Evolutionary conservation across 441 rosid species (phyloP).

Genomic region (Breynia disticha): DNA sequence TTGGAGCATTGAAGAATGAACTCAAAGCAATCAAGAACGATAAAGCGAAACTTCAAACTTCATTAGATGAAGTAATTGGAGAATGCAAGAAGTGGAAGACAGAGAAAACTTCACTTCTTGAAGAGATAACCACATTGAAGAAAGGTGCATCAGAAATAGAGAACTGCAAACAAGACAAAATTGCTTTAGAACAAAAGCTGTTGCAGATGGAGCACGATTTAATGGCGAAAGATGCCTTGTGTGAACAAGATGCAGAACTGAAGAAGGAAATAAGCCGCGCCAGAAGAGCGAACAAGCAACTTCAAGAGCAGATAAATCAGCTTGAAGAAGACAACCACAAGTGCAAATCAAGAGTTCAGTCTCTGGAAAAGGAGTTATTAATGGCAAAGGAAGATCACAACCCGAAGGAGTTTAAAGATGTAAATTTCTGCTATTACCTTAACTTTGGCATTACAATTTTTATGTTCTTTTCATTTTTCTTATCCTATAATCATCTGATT

Average conservation of each 20-base stretch:
- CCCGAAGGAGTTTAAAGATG: conserved; percentile 11
- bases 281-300: conserved; percentile 31
- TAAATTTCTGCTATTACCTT: conserved; percentile 13
- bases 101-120: conserved; percentile 26
- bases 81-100: conserved; percentile 32
- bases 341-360: conserved; percentile 19
- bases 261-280: conserved; percentile 29
- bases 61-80: conserved; percentile 16
- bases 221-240: conserved; percentile 20
- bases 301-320: conserved; percentile 28
- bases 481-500: neutral
- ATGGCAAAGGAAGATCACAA: conserved; percentile 28
- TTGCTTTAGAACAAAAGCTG: conserved; percentile 34
- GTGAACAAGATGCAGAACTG: conserved; percentile 26
- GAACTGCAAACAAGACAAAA: conserved; percentile 23
- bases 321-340: conserved; percentile 39
- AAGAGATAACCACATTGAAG: conserved; percentile 29
- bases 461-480: neutral
- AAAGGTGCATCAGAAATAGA: conserved; percentile 29
- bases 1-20: conserved; percentile 24
- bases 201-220: conserved; percentile 25
- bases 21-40: conserved; percentile 18
- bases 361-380: conserved; percentile 36
- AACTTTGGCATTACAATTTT: neutral
- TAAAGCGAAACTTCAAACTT: conserved; percentile 31